A percentile compares a stretch with the other conserved stretches of the same genome.
Conservation (phyloP, 2,329 filamentous ascomycete genomes). For the Shiraia sp. region DNA sequence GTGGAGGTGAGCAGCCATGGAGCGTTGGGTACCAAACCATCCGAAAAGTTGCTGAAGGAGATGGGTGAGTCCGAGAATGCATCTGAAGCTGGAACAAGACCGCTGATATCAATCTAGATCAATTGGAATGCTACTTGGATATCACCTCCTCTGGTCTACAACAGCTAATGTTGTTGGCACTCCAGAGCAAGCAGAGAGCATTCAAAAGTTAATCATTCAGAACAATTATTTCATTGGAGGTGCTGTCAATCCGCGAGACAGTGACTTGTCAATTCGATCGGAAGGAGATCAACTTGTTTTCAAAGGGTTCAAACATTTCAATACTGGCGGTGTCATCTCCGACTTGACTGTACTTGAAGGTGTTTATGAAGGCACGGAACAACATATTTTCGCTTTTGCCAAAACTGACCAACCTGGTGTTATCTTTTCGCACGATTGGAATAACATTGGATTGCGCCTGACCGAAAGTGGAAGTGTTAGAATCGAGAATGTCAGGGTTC, state of each 20-base stretch:
- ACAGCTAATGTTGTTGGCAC: conserved; percentile 65
- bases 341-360: conserved; percentile 69
- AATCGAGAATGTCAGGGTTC: conserved; percentile 60
- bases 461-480: conserved; percentile 67
- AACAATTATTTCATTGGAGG: conserved; percentile 71
- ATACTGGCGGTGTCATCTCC: conserved; percentile 68
- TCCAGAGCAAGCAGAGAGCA: conserved; percentile 61
- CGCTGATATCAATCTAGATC: conserved; percentile 39
- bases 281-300: conserved; percentile 62
- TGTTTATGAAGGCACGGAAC: conserved; percentile 59
- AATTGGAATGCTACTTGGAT: conserved; percentile 67
- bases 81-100: background rate
- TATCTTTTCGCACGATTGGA: conserved; percentile 63
- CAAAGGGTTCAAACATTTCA: conserved; percentile 68
- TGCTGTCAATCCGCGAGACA: conserved; percentile 67
- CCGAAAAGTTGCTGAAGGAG: conserved; percentile 65
- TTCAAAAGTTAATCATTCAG: conserved; percentile 60
- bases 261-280: conserved; percentile 60
- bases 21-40: conserved; percentile 62
- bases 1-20: conserved; percentile 59
- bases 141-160: conserved; percentile 67
- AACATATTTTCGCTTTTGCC: conserved; percentile 67
- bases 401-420: conserved; percentile 62
- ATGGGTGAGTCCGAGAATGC: conserved; percentile 52
- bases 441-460: conserved; percentile 65